phyloP scores from a whole-genome alignment of 805 yeast genomes.

The Ogataea pini region DNA sequence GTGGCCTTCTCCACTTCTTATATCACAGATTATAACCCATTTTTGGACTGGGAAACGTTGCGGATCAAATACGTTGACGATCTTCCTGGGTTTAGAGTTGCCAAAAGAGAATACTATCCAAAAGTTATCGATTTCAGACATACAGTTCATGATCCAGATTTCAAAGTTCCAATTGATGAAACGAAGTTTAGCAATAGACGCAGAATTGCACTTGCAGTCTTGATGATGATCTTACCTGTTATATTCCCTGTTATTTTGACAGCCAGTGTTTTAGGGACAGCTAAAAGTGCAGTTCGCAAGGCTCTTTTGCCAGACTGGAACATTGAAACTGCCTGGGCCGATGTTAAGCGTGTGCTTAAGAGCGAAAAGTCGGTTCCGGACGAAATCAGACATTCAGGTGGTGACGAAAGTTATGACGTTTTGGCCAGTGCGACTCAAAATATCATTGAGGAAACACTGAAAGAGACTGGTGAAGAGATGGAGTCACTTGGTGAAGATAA shows the following conservation, averaged over 20 bases:
- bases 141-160: slow-evolving; percentile 25
- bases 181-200: slow-evolving; percentile 10
- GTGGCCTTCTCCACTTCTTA: slow-evolving; percentile 86
- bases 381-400: neutral
- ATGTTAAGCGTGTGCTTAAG: slow-evolving; percentile 9
- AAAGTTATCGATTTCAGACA: slow-evolving; percentile 52
- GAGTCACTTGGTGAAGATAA: neutral
- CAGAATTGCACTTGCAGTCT: slow-evolving; percentile 9
- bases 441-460: slow-evolving; percentile 31
- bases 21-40: slow-evolving; percentile 74
- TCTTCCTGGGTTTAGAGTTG: slow-evolving; percentile 40
- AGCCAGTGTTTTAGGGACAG: slow-evolving; percentile 29
- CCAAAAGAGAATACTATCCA: slow-evolving; percentile 42
- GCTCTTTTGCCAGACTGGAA: slow-evolving; percentile 16
- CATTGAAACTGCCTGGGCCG: slow-evolving; percentile 13
- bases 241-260: slow-evolving; percentile 29
- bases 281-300: slow-evolving; percentile 27
- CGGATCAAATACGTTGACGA: slow-evolving; percentile 50
- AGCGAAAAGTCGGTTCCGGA: slow-evolving; percentile 3
- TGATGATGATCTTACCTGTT: slow-evolving; percentile 17
- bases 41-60: slow-evolving; percentile 50
- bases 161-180: neutral
- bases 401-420: slow-evolving; percentile 15
- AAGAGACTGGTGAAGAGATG: slow-evolving; percentile 8
- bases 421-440: slow-evolving; percentile 31